phyloP scores from a whole-genome alignment of 495 filamentous ascomycete genomes.

The Geopyxis carbonaria region DNA sequence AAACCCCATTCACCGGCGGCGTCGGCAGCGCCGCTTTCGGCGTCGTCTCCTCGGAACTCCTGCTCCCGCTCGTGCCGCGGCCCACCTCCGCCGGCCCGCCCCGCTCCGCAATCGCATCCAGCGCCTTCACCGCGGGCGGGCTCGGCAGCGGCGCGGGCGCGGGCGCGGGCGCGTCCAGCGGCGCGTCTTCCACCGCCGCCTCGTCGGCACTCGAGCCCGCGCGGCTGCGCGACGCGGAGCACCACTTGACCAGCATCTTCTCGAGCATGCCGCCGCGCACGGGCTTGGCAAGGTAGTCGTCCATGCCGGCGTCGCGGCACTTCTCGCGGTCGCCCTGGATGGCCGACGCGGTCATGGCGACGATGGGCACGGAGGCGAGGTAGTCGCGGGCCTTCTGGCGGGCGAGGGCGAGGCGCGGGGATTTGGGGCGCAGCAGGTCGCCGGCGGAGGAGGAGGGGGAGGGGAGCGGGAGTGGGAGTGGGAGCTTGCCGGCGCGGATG shows the following conservation, averaged over 20 bases:
- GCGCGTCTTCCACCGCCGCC: no score
- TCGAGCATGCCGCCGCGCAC: constrained; percentile 51
- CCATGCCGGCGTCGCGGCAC: constrained; percentile 61
- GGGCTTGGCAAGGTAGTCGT: constrained; percentile 69
- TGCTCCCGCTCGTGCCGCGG: no score
- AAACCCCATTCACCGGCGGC: no score
- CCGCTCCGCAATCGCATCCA: no score
- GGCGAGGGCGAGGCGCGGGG: background rate
- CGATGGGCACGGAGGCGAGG: constrained; percentile 38
- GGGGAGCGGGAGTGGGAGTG: background rate
- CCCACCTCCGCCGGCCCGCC: no score
- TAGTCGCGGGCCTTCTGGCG: constrained; percentile 4
- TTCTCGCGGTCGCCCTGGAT: constrained; percentile 71
- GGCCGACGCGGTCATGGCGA: constrained; percentile 68
- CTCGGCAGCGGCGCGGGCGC: no score
- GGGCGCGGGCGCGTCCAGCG: no score
- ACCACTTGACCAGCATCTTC: constrained; percentile 51
- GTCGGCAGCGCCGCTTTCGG: no score
- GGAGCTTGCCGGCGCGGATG: constrained; percentile 32
- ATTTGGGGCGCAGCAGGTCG: background rate
- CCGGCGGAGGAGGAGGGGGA: background rate
- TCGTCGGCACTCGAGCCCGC: no score
- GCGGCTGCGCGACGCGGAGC: no score
- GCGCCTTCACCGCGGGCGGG: no score
- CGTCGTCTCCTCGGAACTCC: no score